These are phyloP conservation scores for Macrolepiota albuminosa DNA, from an alignment of 768 basidiomycete genomes.

Conservation along the genomic window DNA sequence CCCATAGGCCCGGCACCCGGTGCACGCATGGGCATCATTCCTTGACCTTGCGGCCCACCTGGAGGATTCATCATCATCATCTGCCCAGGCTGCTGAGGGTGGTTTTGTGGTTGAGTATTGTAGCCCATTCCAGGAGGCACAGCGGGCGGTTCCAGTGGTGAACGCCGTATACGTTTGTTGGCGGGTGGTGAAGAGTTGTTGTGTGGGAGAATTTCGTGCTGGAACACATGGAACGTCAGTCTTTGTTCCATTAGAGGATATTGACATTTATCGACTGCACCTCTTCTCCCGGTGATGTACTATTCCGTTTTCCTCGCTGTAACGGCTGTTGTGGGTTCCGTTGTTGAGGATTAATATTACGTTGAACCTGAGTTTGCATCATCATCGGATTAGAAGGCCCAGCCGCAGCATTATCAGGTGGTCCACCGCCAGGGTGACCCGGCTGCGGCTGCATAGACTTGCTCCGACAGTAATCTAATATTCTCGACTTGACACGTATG, in stretches of 20 bases:
- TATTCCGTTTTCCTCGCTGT: conserved; percentile 41
- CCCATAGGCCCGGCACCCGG: conserved; percentile 15
- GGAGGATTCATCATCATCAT: conserved; percentile 31
- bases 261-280: conserved; percentile 23
- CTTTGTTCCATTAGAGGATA: background rate
- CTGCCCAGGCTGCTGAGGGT: conserved; percentile 28
- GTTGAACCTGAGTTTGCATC: conserved; percentile 23
- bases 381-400: conserved; percentile 39
- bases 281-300: conserved; percentile 61
- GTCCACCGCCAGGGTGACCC: conserved; percentile 9
- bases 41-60: conserved; percentile 30
- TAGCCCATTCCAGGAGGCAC: conserved; percentile 23
- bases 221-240: background rate
- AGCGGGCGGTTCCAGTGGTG: conserved; percentile 43
- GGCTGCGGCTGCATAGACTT: conserved; percentile 15
- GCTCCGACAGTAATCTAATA: conserved; percentile 19
- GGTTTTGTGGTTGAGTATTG: conserved; percentile 21
- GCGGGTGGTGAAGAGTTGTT: conserved; percentile 55
- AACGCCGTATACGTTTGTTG: conserved; percentile 47
- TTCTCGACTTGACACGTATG: conserved; percentile 6
- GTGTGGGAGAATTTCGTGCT: conserved; percentile 45
- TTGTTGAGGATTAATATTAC: conserved; percentile 21
- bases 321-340: conserved; percentile 23
- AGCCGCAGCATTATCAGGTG: conserved; percentile 32
- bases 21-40: conserved; percentile 34